These are phyloP conservation scores for Saccharomycopsis sp. DNA, from an alignment of 805 yeast genomes.

Conservation along the genomic window DNA sequence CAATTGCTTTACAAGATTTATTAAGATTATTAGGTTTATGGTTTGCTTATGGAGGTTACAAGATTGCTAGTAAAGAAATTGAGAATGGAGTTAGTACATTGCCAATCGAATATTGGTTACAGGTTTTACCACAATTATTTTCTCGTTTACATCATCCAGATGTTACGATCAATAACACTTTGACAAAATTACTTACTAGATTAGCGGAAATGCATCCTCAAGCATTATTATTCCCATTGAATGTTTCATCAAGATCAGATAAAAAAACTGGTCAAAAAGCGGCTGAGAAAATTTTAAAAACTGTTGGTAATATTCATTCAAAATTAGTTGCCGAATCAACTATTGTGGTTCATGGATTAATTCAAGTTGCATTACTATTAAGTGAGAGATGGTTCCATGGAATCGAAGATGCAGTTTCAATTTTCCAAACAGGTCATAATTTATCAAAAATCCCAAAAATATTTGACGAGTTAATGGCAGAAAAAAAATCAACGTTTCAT, in stretches of 20 bases:
- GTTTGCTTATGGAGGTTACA: constrained; percentile 92
- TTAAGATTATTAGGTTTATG: constrained; percentile 81
- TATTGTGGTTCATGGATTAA: constrained; percentile 84
- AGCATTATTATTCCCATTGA: constrained; percentile 88
- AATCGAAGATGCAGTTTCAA: constrained; percentile 88
- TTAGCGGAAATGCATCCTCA: constrained; percentile 95
- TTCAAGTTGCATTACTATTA: constrained; percentile 93
- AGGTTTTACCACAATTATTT: constrained; percentile 89
- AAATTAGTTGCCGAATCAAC: constrained; percentile 84
- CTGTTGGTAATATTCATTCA: constrained; percentile 84
- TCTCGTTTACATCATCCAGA: constrained; percentile 96
- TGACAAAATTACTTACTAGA: constrained; percentile 72
- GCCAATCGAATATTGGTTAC: constrained; percentile 87
- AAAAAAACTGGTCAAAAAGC: constrained; percentile 84
- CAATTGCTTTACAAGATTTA: constrained; percentile 88
- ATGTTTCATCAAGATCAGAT: constrained; percentile 93
- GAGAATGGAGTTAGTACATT: constrained; percentile 85
- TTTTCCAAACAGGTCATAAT: constrained; percentile 89
- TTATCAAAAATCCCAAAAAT: constrained; percentile 91
- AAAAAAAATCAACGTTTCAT: constrained; percentile 80
- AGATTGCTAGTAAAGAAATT: constrained; percentile 86
- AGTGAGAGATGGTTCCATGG: constrained; percentile 98
- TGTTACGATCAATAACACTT: constrained; percentile 67
- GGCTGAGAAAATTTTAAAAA: constrained; percentile 82
- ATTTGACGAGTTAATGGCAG: constrained; percentile 77